These are phyloP conservation scores for Solanum chaucha DNA, from an alignment of 257 asterid species.

Conservation along the genomic window DNA sequence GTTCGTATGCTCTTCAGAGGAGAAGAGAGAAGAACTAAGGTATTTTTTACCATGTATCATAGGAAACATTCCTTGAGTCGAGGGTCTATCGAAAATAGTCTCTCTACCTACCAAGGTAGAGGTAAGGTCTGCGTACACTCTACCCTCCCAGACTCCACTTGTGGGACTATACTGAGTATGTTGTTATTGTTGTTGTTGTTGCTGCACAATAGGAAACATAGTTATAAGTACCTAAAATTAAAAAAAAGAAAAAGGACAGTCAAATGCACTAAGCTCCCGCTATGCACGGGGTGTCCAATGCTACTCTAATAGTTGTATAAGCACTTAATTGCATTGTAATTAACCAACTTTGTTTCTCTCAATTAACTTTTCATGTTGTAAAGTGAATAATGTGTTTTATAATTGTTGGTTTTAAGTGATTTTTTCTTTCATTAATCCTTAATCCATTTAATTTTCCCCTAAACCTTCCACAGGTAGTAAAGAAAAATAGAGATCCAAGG, in stretches of 20 bases:
- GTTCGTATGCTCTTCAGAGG: constrained; percentile 72
- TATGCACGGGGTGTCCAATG: not conserved
- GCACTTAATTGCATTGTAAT: not conserved
- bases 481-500: constrained; percentile 90
- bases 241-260: not conserved
- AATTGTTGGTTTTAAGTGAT: not conserved
- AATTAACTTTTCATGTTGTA: not conserved
- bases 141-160: not conserved
- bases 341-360: not conserved
- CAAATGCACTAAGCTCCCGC: not conserved
- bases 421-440: not conserved
- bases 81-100: not conserved
- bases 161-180: not conserved
- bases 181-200: not conserved
- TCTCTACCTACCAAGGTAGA: not conserved
- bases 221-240: not conserved
- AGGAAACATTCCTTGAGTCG: not conserved
- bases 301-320: not conserved
- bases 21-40: constrained; percentile 85
- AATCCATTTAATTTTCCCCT: not conserved
- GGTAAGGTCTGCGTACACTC: not conserved
- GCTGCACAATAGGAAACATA: not conserved
- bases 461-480: constrained; percentile 36
- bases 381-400: not conserved
- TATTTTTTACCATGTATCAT: not conserved